Evolutionary conservation across 106 monocot genomes (phyloP), one percentile per base, ranked within the genome.

Genomic region (Phalaenopsis equestris): DNA sequence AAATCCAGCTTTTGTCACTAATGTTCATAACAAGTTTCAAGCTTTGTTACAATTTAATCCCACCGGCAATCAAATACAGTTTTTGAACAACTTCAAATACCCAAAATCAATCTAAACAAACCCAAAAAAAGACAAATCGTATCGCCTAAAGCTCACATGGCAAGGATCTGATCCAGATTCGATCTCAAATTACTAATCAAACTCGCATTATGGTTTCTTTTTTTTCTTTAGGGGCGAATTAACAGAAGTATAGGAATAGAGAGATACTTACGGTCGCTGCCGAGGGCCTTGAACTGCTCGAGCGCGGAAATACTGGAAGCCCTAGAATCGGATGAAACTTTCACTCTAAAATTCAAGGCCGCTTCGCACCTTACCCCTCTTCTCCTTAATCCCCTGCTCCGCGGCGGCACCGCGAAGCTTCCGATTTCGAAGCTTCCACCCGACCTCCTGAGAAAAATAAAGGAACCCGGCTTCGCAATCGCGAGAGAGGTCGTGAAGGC

Each of bases 271-370:
- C 95, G 86, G 47, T 92, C 92, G 17, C 86, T 73, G 18, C 85
- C 87, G 45, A 89, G 85, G 47, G 87, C 81, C 86, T 95, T 95
- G 81, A 95, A 90, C 80, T 87, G 92, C 87, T 95, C 95, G 67
- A 95, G 89, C 37, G 87, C 90, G 38, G 90, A 88, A 42, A 90
- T 30, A 83, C 92, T 90, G 76, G 92, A 88, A 0, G 80, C 87
- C 83, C 80, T 84, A 76, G 76, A 47, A 9, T 86, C 57, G 21
- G 87, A 39, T 12, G 80, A 42, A 79, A 42, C 42, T 68, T 68
- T 84, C 76, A 64, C 74, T 46, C 5, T 14, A 7, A 72, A 38
- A 75, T 86, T 85, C 56, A 73, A 76, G 42, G 67, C 70, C 3
- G 70, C 81, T 79, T 89, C 91, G 56, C 89, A 87, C 72, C 91